Evolutionary conservation across 2,329 filamentous ascomycete species (phyloP), one percentile per base, ranked within the genome.

Genomic region (Phaeosphaeriaceae sp.): DNA sequence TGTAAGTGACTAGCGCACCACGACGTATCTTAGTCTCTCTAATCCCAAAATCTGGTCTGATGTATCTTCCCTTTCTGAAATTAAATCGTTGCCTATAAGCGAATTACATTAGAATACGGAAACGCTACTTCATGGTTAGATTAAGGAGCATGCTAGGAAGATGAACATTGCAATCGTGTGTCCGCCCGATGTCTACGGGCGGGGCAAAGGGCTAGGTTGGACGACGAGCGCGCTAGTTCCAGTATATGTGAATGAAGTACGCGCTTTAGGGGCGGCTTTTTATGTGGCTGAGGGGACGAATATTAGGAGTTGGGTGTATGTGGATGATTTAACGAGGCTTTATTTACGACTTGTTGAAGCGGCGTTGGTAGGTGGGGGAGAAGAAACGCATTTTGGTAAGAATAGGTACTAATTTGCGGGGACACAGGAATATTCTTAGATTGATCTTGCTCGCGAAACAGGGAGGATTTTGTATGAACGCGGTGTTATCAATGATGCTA

Each of bases 21-120:
- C 71, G 8, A 70, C 30, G 0, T 50, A 56, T 11, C 63, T 68
- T 3, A 66, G 67, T 4, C 35, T 28, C 1, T 35, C 56, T 8
- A 67, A 62, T 21, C 61, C 61, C 6, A 79, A 78, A 38, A 67
- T 77, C 11, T 87, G 86, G 73, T 76, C 83, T 57, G 86, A 88
- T 54, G 71, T 82, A 41, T 9, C n/a, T 2, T 51, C 79, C 44
- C 75, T 88, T 16, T 70, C 76, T 3, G 78, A 79, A 26, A 75
- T 88, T 30, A 67, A 80, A 2, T 74, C 62, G 12, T 64, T 88
- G 0, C 85, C 85, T 0, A 80, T 83, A 56, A 62, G 70, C 1
- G 84, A 79, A 5, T 68, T 79, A 16, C 88, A 92, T 72, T 82
- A 86, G 12, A 77, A 84, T 61, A 82, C 89, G 1, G 88, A 92